A percentile compares a stretch with the other conserved stretches of the same genome.
Conservation (phyloP, 1,284 basidiomycete species). For the Apiotrichum montevideense region DNA sequence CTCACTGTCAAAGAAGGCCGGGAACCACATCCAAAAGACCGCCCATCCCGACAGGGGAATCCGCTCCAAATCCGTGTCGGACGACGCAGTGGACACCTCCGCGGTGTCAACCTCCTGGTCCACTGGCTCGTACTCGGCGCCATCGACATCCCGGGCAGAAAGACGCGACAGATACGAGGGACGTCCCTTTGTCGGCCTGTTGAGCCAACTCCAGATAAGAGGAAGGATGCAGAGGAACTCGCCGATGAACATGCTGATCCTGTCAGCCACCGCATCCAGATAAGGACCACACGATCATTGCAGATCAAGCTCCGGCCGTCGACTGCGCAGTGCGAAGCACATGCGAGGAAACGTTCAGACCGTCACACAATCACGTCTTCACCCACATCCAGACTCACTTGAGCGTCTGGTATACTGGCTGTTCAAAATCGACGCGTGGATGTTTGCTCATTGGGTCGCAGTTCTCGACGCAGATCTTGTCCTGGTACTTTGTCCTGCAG, state of each 20-base stretch:
- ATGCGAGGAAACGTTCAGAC: too few relatives aligned
- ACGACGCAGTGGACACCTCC: not conserved
- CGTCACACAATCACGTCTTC: not conserved
- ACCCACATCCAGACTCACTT: slow-evolving; percentile 57
- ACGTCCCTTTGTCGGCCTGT: slow-evolving; percentile 7
- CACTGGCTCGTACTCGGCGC: slow-evolving; percentile 19
- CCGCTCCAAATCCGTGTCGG: slow-evolving; percentile 4
- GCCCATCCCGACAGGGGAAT: slow-evolving; percentile 30
- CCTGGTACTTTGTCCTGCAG: slow-evolving; percentile 47
- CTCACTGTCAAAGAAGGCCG: slow-evolving; percentile 47
- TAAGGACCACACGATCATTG: too few relatives aligned
- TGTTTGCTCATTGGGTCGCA: slow-evolving; percentile 53
- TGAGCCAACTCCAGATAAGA: slow-evolving; percentile 56
- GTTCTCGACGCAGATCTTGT: slow-evolving; percentile 93
- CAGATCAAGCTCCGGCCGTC: too few relatives aligned
- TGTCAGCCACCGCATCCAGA: too few relatives aligned
- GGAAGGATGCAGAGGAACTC: slow-evolving; percentile 89
- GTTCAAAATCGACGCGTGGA: slow-evolving; percentile 68
- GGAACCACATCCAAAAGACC: slow-evolving; percentile 44
- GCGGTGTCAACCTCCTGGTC: slow-evolving; percentile 17
- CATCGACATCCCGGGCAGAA: slow-evolving; percentile 7
- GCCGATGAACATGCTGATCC: slow-evolving; percentile 59
- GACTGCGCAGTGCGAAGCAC: too few relatives aligned
- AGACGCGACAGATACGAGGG: slow-evolving; percentile 6
- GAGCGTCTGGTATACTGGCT: slow-evolving; percentile 81